Conservation (phyloP, 768 basidiomycete species). For the Tremella yokohamensis region DNA sequence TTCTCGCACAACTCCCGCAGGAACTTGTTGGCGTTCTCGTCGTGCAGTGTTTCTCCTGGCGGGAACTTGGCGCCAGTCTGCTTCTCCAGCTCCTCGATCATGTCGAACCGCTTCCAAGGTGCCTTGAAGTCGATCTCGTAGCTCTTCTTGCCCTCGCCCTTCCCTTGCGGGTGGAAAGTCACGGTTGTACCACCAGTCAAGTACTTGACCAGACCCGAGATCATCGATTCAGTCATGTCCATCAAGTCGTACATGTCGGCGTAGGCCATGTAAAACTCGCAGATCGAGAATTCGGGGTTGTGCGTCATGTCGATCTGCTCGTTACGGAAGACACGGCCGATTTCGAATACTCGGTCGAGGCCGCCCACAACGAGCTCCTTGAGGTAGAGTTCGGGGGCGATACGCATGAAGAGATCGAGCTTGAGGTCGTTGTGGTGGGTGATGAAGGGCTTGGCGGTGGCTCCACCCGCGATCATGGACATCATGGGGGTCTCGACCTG, state of each 20-base stretch:
- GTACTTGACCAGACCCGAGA: conserved; percentile 86
- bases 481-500: conserved; percentile 96
- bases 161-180: conserved; percentile 88
- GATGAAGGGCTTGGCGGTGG: conserved; percentile 96
- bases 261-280: conserved; percentile 99
- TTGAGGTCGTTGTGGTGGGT: conserved; percentile 98
- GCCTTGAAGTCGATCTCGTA: conserved; percentile 79
- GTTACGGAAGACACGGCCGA: conserved; percentile 95
- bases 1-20: conserved; percentile 77
- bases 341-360: conserved; percentile 95
- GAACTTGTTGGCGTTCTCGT: conserved; percentile 81
- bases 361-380: conserved; percentile 97
- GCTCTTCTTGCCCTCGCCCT: conserved; percentile 61
- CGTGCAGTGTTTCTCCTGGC: conserved; percentile 81
- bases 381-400: conserved; percentile 96
- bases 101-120: conserved; percentile 98
- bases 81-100: conserved; percentile 94
- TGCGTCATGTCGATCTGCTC: conserved; percentile 98
- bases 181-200: conserved; percentile 74
- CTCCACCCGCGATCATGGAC: conserved; percentile 91
- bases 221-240: conserved; percentile 88
- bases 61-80: conserved; percentile 90
- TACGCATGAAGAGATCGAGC: conserved; percentile 91
- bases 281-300: conserved; percentile 98
- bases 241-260: conserved; percentile 98